phyloP scores from a whole-genome alignment of 768 basidiomycete genomes.

The Pleurotus citrinopileatus region DNA sequence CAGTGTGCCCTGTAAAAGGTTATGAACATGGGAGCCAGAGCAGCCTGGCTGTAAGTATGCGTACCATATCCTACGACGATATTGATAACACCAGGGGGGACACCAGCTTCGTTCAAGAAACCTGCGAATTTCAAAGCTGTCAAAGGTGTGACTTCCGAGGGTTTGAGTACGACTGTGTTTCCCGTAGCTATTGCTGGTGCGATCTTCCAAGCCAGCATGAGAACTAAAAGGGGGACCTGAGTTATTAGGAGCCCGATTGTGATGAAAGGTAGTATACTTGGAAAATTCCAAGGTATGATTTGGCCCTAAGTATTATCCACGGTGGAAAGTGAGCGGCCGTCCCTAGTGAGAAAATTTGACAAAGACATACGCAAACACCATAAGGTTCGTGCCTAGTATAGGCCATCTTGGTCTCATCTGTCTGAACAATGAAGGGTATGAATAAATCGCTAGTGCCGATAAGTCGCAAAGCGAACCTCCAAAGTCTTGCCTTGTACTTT shows the following conservation, averaged over 20 bases:
- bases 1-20: slow-evolving; percentile 34
- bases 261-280: slow-evolving; percentile 17
- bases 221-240: neutral
- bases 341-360: slow-evolving; percentile 5
- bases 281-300: slow-evolving; percentile 66
- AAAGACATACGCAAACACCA: slow-evolving; percentile 38
- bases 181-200: slow-evolving; percentile 38
- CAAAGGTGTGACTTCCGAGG: slow-evolving; percentile 61
- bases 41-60: neutral
- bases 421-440: slow-evolving; percentile 38
- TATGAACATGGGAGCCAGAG: neutral
- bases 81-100: slow-evolving; percentile 65
- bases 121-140: slow-evolving; percentile 44
- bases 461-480: slow-evolving; percentile 24
- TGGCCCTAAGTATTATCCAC: slow-evolving; percentile 25
- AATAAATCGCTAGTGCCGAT: neutral
- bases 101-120: slow-evolving; percentile 53
- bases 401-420: slow-evolving; percentile 49
- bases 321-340: neutral
- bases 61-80: slow-evolving; percentile 53
- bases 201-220: slow-evolving; percentile 26
- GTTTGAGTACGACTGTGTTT: slow-evolving; percentile 65
- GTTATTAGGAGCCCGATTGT: slow-evolving; percentile 14
- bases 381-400: slow-evolving; percentile 71
- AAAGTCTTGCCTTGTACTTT: slow-evolving; percentile 64